Evolutionary conservation across 306 rosid genomes (phyloP), one percentile per base, ranked within the genome.

Genomic region (Psophocarpus tetragonolobus): DNA sequence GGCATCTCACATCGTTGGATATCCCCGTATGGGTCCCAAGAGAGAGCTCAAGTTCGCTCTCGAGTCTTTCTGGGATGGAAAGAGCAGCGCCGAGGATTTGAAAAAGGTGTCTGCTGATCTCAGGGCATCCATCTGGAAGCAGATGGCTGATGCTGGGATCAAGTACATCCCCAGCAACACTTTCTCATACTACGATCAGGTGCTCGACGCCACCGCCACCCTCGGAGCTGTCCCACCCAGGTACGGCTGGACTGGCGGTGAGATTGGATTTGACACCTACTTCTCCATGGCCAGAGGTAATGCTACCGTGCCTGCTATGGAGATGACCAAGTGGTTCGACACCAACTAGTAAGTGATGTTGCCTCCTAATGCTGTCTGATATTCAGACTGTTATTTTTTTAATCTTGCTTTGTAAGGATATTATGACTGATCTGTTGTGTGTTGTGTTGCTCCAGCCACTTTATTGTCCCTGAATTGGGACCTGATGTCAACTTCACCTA

Each of bases 311-410:
- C 98, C 97, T 5, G 98, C 98, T 14, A 93, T 93, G 98, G 98
- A 93, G 84, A 93, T 93, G 98, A 93, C 98, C 86, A 93, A 93
- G 91, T 93, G 98, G 98, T 91, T 93, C 3, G 98, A 93, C 82
- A 93, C 97, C 85, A 93, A 93, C 91, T 93, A 93, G 98, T 93
- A 90, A 77, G 98, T 88, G 60, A 73, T 23, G 54, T 65, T 17
- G 56, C 75, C 27, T 33, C 1, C 13, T 60, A 3, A 3, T n/a
- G 27, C 30, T 2, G 17, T 17, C 18, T 35, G 33, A 2, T 60
- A 3, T 18, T 35, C 21, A 29, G 21, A 50, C 1, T 48, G 10
- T 29, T 1, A 1, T 35, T 36, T 3, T 36, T 7, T 33, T 33
- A 15, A 13, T 82, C n/a, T 15, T 58, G 9, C 1, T n/a, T 29